These are phyloP conservation scores for Podosphaera xanthii DNA, from an alignment of 2,329 filamentous ascomycete genomes.

Conservation along the genomic window DNA sequence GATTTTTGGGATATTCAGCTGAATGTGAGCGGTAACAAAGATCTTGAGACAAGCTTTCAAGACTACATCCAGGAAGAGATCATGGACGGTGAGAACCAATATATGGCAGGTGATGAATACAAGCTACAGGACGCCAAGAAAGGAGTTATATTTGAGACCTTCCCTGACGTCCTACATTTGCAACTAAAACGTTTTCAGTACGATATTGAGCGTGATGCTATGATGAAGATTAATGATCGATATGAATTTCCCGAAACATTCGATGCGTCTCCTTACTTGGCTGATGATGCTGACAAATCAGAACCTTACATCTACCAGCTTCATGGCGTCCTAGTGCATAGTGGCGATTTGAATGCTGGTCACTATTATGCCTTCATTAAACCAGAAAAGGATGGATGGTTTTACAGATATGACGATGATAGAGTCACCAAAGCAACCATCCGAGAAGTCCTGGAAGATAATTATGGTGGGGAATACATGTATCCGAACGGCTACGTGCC, in stretches of 20 bases:
- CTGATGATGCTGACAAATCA: constrained; percentile 64
- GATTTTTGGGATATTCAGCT: constrained; percentile 99
- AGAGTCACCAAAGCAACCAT: constrained; percentile 85
- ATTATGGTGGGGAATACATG: constrained; percentile 72
- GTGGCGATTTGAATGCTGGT: constrained; percentile 85
- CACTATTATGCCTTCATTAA: constrained; percentile 98
- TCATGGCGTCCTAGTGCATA: constrained; percentile 89
- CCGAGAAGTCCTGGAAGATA: constrained; percentile 83
- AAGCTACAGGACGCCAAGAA: constrained; percentile 94
- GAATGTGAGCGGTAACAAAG: constrained; percentile 86
- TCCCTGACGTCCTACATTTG: constrained; percentile 80
- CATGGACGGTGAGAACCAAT: constrained; percentile 95
- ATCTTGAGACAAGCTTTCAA: constrained; percentile 77
- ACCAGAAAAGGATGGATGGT: constrained; percentile 76
- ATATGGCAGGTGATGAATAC: constrained; percentile 72
- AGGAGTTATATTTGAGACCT: constrained; percentile 89
- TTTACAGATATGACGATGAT: constrained; percentile 95
- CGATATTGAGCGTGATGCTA: constrained; percentile 82
- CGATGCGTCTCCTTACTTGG: constrained; percentile 69
- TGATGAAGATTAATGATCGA: constrained; percentile 96
- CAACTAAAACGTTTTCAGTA: constrained; percentile 97
- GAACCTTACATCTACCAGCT: constrained; percentile 83
- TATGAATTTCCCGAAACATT: constrained; percentile 75
- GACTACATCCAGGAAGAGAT: constrained; percentile 95
- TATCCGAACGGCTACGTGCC: constrained; percentile 22